phyloP scores from a whole-genome alignment of 345 rosid genomes.

The Rhodomyrtus tomentosa region DNA sequence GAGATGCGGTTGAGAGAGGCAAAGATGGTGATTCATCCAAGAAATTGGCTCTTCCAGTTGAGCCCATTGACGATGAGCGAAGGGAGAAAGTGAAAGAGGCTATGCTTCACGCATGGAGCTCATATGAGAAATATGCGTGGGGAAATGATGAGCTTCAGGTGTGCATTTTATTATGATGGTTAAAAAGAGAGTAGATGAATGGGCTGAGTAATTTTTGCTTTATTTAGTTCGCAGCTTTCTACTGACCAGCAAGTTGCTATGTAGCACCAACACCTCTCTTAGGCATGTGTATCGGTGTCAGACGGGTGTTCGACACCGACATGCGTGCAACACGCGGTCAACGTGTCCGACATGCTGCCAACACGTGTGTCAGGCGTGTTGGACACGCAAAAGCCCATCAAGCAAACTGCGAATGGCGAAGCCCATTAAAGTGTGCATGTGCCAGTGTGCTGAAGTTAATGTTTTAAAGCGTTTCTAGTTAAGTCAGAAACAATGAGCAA shows the following conservation, averaged over 20 bases:
- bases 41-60: constrained; percentile 24
- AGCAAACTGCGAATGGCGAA: too few relatives aligned
- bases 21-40: neutral
- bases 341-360: too few relatives aligned
- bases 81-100: constrained; percentile 92
- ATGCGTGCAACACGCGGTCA: too few relatives aligned
- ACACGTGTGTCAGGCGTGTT: too few relatives aligned
- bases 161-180: neutral
- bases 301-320: too few relatives aligned
- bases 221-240: neutral
- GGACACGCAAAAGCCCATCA: too few relatives aligned
- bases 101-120: constrained; percentile 94
- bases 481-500: too few relatives aligned
- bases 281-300: too few relatives aligned
- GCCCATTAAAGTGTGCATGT: too few relatives aligned
- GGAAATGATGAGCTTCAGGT: constrained; percentile 98
- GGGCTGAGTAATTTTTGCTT: neutral
- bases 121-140: constrained; percentile 97
- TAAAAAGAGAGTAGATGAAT: neutral
- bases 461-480: too few relatives aligned
- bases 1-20: constrained; percentile 14
- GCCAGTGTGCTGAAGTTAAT: too few relatives aligned
- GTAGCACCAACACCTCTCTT: too few relatives aligned
- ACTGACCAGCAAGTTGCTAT: neutral
- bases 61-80: constrained; percentile 53